phyloP scores from a whole-genome alignment of 129 eudicot species.

The Saposhnikovia divaricata region DNA sequence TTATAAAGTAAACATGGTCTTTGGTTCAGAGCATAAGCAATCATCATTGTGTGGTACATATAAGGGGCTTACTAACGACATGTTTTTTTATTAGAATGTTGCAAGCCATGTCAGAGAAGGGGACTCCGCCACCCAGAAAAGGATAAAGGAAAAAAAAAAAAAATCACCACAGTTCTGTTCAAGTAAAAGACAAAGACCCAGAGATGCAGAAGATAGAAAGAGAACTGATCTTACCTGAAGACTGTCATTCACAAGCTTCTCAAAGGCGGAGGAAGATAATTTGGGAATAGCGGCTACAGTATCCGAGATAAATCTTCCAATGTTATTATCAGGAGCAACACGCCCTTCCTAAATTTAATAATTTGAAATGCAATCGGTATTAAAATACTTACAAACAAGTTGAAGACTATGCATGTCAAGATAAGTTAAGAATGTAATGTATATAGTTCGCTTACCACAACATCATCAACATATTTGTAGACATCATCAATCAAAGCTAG shows the following conservation, averaged over 20 bases:
- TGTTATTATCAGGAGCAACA: slow-evolving; percentile 59
- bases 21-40: neutral
- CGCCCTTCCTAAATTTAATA: slow-evolving; percentile 53
- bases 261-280: slow-evolving; percentile 55
- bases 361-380: neutral
- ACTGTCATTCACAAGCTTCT: slow-evolving; percentile 83
- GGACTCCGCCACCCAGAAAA: neutral
- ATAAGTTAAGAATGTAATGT: neutral
- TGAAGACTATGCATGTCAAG: neutral
- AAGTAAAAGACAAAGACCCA: neutral
- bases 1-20: neutral
- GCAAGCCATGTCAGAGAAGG: neutral
- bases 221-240: slow-evolving; percentile 42
- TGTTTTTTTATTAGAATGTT: neutral
- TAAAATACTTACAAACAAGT: neutral
- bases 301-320: slow-evolving; percentile 71
- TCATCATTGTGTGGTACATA: neutral
- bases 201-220: neutral
- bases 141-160: neutral
- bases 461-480: slow-evolving; percentile 88
- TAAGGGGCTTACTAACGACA: neutral
- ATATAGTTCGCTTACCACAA: slow-evolving; percentile 54
- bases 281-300: slow-evolving; percentile 72
- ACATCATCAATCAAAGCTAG: slow-evolving; percentile 75
- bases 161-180: neutral